Percentiles rank a stretch among this genome's conserved stretches.
Evolutionary conservation across 257 asterid genomes (phyloP).

Genomic region (Fraxinus pennsylvanica): DNA sequence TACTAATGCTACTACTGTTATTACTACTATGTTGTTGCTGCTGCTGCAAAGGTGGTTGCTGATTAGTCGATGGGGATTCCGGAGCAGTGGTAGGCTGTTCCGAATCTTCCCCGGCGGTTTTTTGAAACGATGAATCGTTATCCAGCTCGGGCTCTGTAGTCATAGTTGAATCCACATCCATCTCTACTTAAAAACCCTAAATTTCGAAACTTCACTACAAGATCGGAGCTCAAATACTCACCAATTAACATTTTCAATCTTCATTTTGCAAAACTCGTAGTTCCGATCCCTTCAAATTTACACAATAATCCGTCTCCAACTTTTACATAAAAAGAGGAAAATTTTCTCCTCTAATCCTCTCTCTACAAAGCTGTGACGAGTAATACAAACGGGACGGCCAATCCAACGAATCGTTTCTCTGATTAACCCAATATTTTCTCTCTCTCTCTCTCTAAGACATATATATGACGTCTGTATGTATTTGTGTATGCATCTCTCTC

Average conservation of each 20-base stretch:
- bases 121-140: not conserved
- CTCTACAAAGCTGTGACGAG: constrained; percentile 20
- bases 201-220: constrained; percentile 34
- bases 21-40: constrained; percentile 35
- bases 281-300: constrained; percentile 30
- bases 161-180: constrained; percentile 5
- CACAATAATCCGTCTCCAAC: constrained; percentile 7
- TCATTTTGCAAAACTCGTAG: constrained; percentile 33
- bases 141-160: not conserved
- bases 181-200: constrained; percentile 48
- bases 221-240: constrained; percentile 62
- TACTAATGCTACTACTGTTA: constrained; percentile 37
- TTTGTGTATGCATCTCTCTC: not conserved
- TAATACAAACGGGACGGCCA: constrained; percentile 42
- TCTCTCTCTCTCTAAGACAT: no score
- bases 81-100: not conserved
- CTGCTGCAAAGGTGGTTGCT: constrained; percentile 31
- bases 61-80: constrained; percentile 40
- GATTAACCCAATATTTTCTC: constrained; percentile 19
- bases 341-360: constrained; percentile 15
- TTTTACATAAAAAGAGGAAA: constrained; percentile 9
- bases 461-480: not conserved
- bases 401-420: constrained; percentile 48
- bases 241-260: constrained; percentile 47
- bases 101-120: not conserved